Conservation (phyloP, 2,329 filamentous ascomycete genomes). For the Tolypocladium guangdongense region DNA sequence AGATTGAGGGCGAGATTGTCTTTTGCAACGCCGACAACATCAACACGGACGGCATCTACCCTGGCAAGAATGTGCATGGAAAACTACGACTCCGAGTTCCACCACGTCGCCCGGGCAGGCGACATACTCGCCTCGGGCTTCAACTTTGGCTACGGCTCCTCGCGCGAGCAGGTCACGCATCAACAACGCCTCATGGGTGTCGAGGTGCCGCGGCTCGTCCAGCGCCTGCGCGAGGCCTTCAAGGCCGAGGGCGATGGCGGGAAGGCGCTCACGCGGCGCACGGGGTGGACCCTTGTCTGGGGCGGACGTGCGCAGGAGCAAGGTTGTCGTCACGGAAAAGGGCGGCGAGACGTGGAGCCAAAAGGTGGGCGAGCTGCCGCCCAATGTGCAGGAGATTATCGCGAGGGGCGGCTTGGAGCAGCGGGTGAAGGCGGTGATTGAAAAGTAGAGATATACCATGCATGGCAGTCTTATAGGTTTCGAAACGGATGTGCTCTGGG, state of each 20-base stretch:
- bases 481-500: too few species aligned
- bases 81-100: conserved; percentile 77
- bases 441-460: neutral
- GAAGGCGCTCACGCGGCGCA: conserved; percentile 57
- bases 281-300: conserved; percentile 77
- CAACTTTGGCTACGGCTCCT: conserved; percentile 80
- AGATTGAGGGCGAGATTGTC: conserved; percentile 74
- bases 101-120: conserved; percentile 47
- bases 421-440: conserved; percentile 67
- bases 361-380: conserved; percentile 71
- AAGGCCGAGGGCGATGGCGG: conserved; percentile 22
- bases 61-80: conserved; percentile 85
- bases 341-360: conserved; percentile 61
- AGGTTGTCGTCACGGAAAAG: conserved; percentile 61
- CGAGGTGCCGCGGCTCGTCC: conserved; percentile 56
- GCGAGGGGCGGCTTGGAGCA: conserved; percentile 67
- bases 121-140: conserved; percentile 81
- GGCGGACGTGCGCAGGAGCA: conserved; percentile 67
- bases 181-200: conserved; percentile 70
- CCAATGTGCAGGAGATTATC: conserved; percentile 81
- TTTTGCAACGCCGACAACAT: conserved; percentile 77
- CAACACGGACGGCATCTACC: conserved; percentile 88
- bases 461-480: neutral
- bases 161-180: conserved; percentile 76
- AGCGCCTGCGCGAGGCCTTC: conserved; percentile 54